phyloP scores from a whole-genome alignment of 2,329 filamentous ascomycete species.

The Aspergillus aculeatinus region DNA sequence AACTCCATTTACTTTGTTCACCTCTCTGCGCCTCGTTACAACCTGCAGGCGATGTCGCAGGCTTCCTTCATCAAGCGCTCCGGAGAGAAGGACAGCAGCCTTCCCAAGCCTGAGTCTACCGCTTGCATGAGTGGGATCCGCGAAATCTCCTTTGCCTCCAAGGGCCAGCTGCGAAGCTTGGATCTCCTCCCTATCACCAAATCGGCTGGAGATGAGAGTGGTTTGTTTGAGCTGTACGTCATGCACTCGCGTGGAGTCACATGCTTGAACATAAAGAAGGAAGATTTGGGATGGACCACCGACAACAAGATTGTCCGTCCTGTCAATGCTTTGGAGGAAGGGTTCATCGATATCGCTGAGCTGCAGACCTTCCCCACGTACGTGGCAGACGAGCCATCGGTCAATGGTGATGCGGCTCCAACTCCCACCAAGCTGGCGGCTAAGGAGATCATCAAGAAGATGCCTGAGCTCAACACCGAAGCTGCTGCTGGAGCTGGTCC shows the following conservation, averaged over 20 bases:
- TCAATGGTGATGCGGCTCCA: constrained; percentile 44
- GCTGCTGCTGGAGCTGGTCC: constrained; percentile 16
- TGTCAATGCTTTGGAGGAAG: constrained; percentile 72
- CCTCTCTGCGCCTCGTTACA: constrained; percentile 90
- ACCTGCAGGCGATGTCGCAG: constrained; percentile 75
- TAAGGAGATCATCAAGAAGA: constrained; percentile 43
- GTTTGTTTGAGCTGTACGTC: constrained; percentile 89
- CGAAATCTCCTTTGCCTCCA: constrained; percentile 87
- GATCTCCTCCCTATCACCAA: constrained; percentile 75
- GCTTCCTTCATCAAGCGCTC: constrained; percentile 82
- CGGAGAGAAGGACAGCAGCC: constrained; percentile 66
- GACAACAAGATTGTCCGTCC: constrained; percentile 83
- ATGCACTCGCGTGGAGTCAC: constrained; percentile 99
- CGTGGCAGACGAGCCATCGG: constrained; percentile 42
- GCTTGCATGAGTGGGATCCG: constrained; percentile 96
- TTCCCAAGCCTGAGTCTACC: constrained; percentile 87
- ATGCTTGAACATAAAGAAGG: constrained; percentile 78
- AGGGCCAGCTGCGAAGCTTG: constrained; percentile 82
- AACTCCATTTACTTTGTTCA: constrained; percentile 98
- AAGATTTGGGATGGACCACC: constrained; percentile 85
- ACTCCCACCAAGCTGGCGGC: constrained; percentile 38
- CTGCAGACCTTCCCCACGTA: constrained; percentile 54
- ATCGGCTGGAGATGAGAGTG: constrained; percentile 58
- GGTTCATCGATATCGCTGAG: constrained; percentile 71
- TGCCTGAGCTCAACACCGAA: constrained; percentile 35